Conservation (phyloP, 352 stramenopile genomes). For the Pythium grandisporangium region DNA sequence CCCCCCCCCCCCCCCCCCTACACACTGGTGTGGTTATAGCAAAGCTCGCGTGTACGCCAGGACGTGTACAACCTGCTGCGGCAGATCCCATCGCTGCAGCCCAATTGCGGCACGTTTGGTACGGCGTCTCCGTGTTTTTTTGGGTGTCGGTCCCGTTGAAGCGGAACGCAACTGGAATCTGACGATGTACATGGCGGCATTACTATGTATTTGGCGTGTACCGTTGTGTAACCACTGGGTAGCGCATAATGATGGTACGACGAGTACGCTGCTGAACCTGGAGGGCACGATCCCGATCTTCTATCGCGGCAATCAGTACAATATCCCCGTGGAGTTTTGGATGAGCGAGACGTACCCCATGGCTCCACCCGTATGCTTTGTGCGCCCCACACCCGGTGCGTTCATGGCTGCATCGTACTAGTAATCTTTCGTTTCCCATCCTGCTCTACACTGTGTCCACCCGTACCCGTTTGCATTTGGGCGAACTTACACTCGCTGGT, state of each 20-base stretch:
- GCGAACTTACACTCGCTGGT: too few species aligned
- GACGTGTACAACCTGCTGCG: slow-evolving; percentile 82
- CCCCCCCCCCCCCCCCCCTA: too few species aligned
- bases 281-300: slow-evolving; percentile 89
- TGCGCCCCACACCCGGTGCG: slow-evolving; percentile 66
- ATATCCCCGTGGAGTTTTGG: slow-evolving; percentile 88
- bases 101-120: slow-evolving; percentile 82
- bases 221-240: neutral
- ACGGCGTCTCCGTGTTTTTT: too few species aligned
- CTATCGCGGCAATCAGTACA: slow-evolving; percentile 86
- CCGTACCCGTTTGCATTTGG: too few species aligned
- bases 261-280: slow-evolving; percentile 75
- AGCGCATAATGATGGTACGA: slow-evolving; percentile 84
- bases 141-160: too few species aligned
- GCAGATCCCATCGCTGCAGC: slow-evolving; percentile 80
- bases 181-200: too few species aligned
- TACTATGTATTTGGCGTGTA: neutral
- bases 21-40: slow-evolving; percentile 29
- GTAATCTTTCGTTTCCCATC: too few species aligned
- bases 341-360: slow-evolving; percentile 80
- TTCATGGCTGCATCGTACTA: neutral
- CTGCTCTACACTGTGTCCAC: too few species aligned
- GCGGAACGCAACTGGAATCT: too few species aligned
- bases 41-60: slow-evolving; percentile 74
- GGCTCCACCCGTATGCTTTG: slow-evolving; percentile 76